These are phyloP conservation scores for Calonectria pteridis DNA, from an alignment of 2,329 filamentous ascomycete species.

Conservation along the genomic window DNA sequence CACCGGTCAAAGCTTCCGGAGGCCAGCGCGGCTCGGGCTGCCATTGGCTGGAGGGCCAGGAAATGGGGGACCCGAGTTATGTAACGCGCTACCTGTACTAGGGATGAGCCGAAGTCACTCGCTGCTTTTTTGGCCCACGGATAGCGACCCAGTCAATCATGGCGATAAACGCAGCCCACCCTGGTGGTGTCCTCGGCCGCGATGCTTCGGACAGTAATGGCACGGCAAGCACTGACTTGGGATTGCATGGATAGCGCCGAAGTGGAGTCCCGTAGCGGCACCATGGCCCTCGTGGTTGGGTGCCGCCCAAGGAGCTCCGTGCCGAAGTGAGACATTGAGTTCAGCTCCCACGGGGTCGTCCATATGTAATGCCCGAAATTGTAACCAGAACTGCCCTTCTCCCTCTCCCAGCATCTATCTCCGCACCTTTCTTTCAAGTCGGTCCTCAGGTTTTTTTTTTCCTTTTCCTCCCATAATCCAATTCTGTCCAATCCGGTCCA, in stretches of 20 bases:
- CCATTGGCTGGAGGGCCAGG: neutral
- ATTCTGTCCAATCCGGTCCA: neutral
- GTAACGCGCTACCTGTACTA: neutral
- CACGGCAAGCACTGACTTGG: neutral
- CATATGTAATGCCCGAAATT: slow-evolving; percentile 9
- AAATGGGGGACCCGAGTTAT: neutral
- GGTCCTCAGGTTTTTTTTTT: no score
- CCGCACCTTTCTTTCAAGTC: neutral
- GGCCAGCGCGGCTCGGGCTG: slow-evolving; percentile 17
- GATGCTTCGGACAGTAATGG: neutral
- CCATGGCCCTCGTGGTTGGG: neutral
- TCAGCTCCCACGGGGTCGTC: neutral
- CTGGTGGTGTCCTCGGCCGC: neutral
- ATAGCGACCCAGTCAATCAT: neutral
- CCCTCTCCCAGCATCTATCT: neutral
- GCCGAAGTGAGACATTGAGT: slow-evolving; percentile 10
- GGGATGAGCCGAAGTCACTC: neutral
- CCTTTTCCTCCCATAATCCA: neutral
- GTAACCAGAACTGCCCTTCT: slow-evolving; percentile 2
- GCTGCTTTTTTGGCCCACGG: neutral
- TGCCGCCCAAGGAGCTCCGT: neutral
- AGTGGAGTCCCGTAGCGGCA: neutral
- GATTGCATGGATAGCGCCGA: neutral
- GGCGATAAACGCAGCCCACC: neutral
- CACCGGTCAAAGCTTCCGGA: neutral